These are phyloP conservation scores for Xerocomellus chrysenteron DNA, from an alignment of 768 basidiomycete genomes.

Conservation along the genomic window DNA sequence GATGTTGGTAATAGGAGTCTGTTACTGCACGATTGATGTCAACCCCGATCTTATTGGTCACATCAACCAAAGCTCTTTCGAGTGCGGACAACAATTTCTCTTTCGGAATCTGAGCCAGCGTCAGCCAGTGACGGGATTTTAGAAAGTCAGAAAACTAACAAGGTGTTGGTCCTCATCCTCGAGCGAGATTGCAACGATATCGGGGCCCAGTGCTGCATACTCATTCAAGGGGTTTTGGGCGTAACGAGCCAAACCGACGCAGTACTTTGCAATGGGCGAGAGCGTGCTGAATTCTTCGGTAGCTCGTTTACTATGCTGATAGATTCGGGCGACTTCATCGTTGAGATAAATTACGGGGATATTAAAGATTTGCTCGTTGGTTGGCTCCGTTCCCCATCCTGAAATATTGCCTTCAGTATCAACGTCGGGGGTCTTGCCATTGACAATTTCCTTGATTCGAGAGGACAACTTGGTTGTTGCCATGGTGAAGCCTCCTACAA, in stretches of 20 bases:
- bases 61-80: conserved; percentile 86
- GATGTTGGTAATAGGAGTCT: conserved; percentile 83
- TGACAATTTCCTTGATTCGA: conserved; percentile 58
- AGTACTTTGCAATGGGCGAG: conserved; percentile 81
- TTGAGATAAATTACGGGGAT: conserved; percentile 80
- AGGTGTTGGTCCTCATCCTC: conserved; percentile 85
- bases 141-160: conserved; percentile 42
- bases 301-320: conserved; percentile 87
- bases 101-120: conserved; percentile 61
- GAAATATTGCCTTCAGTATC: conserved; percentile 20
- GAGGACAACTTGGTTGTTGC: conserved; percentile 71
- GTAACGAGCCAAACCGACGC: conserved; percentile 90
- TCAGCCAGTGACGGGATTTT: conserved; percentile 4
- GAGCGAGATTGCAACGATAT: conserved; percentile 81
- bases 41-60: conserved; percentile 90
- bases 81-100: conserved; percentile 82
- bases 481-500: conserved; percentile 84
- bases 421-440: conserved; percentile 26
- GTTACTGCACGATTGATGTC: conserved; percentile 93
- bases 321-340: conserved; percentile 92
- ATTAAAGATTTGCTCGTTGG: conserved; percentile 46
- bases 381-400: conserved; percentile 30
- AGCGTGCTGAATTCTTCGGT: conserved; percentile 79
- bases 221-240: conserved; percentile 93
- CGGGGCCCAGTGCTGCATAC: conserved; percentile 83